These are phyloP conservation scores for Ilex paraguariensis DNA, from an alignment of 305 asterid genomes.

Conservation along the genomic window DNA sequence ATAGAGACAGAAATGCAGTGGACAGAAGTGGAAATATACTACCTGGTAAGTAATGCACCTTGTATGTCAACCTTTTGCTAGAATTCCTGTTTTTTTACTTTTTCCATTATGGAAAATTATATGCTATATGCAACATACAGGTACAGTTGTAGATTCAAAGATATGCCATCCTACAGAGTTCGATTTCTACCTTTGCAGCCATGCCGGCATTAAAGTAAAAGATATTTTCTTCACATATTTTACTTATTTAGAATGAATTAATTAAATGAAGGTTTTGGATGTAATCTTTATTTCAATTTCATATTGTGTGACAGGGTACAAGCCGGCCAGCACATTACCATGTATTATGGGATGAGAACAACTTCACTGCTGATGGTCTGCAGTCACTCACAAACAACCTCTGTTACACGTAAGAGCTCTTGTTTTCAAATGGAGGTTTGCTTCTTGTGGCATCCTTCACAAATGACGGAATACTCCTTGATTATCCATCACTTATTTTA, in stretches of 20 bases:
- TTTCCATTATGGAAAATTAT: not conserved
- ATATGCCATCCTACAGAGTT: slow-evolving; percentile 98
- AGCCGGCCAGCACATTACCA: slow-evolving; percentile 96
- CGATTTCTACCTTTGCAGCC: slow-evolving; percentile 96
- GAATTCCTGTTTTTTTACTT: not conserved
- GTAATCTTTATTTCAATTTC: not conserved
- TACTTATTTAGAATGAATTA: too few relatives aligned
- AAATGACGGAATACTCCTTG: not conserved
- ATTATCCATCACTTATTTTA: too few relatives aligned
- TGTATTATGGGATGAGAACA: slow-evolving; percentile 88
- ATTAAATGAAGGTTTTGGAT: not conserved
- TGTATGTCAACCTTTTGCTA: not conserved
- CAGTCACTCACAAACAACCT: slow-evolving; percentile 80
- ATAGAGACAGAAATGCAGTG: slow-evolving; percentile 48
- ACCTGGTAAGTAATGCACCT: slow-evolving; percentile 28
- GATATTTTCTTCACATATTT: not conserved
- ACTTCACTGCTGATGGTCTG: slow-evolving; percentile 69
- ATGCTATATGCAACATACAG: slow-evolving; percentile 24
- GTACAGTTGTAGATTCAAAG: slow-evolving; percentile 91
- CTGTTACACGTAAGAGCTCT: slow-evolving; percentile 49
- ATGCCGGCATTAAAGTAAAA: slow-evolving; percentile 90
- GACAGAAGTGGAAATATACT: slow-evolving; percentile 86
- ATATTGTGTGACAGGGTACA: slow-evolving; percentile 50
- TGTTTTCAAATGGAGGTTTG: not conserved
- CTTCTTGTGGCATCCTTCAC: not conserved